Evolutionary conservation across 345 rosid species (phyloP).

Genomic region (Eucalyptus pauciflora): DNA sequence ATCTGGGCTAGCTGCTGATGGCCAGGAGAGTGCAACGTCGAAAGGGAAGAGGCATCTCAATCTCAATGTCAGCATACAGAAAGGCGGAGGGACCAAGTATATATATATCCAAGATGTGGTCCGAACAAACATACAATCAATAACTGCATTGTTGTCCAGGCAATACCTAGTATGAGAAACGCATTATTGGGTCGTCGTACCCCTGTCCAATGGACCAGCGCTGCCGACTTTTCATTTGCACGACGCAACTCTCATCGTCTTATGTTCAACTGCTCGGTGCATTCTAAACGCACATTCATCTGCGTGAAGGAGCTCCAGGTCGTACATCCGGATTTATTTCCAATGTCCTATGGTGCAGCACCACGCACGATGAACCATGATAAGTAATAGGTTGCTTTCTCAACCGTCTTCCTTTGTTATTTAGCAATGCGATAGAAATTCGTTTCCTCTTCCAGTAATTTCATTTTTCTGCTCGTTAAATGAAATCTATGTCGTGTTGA

Average conservation of each 20-base stretch:
- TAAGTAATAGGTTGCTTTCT: neutral
- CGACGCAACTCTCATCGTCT: neutral
- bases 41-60: neutral
- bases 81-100: neutral
- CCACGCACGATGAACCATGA: neutral
- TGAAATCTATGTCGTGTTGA: neutral
- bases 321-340: neutral
- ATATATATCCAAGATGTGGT: neutral
- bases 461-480: neutral
- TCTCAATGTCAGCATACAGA: neutral
- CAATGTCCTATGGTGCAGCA: neutral
- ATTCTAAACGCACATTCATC: neutral
- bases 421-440: neutral
- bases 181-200: neutral
- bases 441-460: neutral
- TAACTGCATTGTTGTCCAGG: neutral
- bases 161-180: neutral
- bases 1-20: neutral
- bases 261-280: neutral
- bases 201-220: neutral
- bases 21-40: neutral
- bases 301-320: neutral
- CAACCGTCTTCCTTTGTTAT: neutral
- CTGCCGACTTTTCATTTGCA: neutral
- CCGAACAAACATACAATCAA: neutral